A percentile compares a stretch with the other conserved stretches of the same genome.
These are phyloP conservation scores for Vitis hybrid DNA, from an alignment of 177 flowering plant species.

Conservation along the genomic window DNA sequence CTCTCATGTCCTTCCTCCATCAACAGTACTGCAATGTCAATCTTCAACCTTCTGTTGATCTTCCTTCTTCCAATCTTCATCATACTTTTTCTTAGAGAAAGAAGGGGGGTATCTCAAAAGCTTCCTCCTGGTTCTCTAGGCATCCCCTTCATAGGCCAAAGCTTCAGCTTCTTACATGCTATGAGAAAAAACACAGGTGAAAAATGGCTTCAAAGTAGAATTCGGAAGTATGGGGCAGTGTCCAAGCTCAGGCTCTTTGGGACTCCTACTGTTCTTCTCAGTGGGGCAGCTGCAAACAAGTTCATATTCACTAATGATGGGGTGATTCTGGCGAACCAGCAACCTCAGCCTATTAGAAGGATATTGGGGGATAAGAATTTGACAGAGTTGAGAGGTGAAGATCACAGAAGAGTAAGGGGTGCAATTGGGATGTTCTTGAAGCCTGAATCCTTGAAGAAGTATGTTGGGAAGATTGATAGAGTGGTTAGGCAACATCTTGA, in stretches of 20 bases:
- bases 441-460: constrained; percentile 48
- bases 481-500: constrained; percentile 41
- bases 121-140: constrained; percentile 65
- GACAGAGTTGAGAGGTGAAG: constrained; percentile 38
- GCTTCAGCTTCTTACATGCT: constrained; percentile 37
- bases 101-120: constrained; percentile 15
- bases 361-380: constrained; percentile 38
- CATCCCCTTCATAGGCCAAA: constrained; percentile 53
- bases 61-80: too few relatives aligned
- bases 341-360: constrained; percentile 27
- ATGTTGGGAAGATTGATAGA: constrained; percentile 46
- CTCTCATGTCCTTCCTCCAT: too few relatives aligned
- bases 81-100: too few relatives aligned
- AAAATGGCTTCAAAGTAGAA: constrained; percentile 44
- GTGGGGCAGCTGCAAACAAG: constrained; percentile 59
- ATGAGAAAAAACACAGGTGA: constrained; percentile 47
- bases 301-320: constrained; percentile 37
- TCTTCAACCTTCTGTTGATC: constrained; percentile 4
- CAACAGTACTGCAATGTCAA: too few relatives aligned
- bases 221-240: constrained; percentile 42
- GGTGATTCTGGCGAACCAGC: constrained; percentile 31
- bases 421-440: constrained; percentile 50
- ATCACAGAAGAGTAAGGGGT: constrained; percentile 51
- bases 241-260: constrained; percentile 55
- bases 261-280: constrained; percentile 43